These are phyloP conservation scores for Backusella liffmaniae DNA, from an alignment of 192 early-diverging fungal species.

Conservation along the genomic window DNA sequence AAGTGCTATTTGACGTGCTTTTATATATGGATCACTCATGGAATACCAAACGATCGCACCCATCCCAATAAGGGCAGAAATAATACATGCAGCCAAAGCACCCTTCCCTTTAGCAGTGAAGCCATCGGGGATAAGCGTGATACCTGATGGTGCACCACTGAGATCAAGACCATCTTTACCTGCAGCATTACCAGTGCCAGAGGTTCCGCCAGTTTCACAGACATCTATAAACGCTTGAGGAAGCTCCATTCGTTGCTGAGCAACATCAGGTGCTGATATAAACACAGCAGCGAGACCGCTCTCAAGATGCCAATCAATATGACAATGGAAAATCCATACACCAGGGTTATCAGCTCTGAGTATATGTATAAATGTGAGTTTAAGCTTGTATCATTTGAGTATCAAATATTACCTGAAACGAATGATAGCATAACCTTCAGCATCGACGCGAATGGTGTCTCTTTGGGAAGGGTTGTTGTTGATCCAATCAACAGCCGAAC, in stretches of 20 bases:
- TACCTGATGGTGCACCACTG: constrained; percentile 50
- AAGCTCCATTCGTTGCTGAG: constrained; percentile 50
- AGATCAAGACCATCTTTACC: constrained; percentile 70
- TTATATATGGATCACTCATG: constrained; percentile 15
- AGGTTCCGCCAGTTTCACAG: constrained; percentile 59
- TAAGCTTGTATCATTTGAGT: background rate
- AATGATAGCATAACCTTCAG: constrained; percentile 64
- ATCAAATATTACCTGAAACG: constrained; percentile 46
- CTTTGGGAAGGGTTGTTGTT: constrained; percentile 64
- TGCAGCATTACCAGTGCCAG: constrained; percentile 68
- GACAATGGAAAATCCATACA: constrained; percentile 86
- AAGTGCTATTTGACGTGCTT: background rate
- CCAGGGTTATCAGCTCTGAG: constrained; percentile 75
- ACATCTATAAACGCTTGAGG: constrained; percentile 60
- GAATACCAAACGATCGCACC: constrained; percentile 77
- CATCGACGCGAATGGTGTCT: constrained; percentile 74
- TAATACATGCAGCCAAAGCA: constrained; percentile 66
- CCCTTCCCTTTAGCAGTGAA: constrained; percentile 70
- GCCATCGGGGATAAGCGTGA: constrained; percentile 49
- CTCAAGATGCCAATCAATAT: constrained; percentile 75
- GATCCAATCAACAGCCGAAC: constrained; percentile 26
- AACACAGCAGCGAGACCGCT: constrained; percentile 69
- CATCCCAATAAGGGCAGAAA: constrained; percentile 75
- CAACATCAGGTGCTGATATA: constrained; percentile 70
- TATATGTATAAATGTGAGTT: background rate